A percentile compares a stretch with the other conserved stretches of the same genome.
Conservation (phyloP, 345 rosid species). For the Linum usitatissimum region DNA sequence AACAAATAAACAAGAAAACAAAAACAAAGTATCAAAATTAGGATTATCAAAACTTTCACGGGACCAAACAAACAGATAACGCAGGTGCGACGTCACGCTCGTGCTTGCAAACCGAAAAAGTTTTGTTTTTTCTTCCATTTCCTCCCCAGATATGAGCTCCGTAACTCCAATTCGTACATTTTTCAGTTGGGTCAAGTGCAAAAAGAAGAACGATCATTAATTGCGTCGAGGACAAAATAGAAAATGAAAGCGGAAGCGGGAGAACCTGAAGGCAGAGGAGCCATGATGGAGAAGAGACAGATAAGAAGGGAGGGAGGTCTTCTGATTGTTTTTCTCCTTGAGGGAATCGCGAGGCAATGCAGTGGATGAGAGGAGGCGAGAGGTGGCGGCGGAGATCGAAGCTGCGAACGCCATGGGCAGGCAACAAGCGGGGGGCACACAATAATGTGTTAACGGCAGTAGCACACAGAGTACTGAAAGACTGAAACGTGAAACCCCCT, state of each 20-base stretch:
- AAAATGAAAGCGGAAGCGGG: not conserved
- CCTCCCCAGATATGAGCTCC: not conserved
- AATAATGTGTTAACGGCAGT: too few relatives aligned
- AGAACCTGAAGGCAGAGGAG: slow-evolving; percentile 18
- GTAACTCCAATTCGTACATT: not conserved
- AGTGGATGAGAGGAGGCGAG: slow-evolving; percentile 14
- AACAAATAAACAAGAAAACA: not conserved
- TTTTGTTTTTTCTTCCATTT: not conserved
- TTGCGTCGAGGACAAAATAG: not conserved
- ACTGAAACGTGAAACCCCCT: too few relatives aligned
- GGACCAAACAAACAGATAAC: slow-evolving; percentile 10
- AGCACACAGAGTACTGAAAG: too few relatives aligned
- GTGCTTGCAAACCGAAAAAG: not conserved
- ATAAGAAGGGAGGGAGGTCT: not conserved
- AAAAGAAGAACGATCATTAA: not conserved
- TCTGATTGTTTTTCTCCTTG: not conserved
- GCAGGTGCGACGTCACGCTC: not conserved
- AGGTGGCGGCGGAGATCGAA: slow-evolving; percentile 15
- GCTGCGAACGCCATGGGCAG: slow-evolving; percentile 31
- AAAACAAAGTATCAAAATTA: too few relatives aligned
- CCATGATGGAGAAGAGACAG: slow-evolving; percentile 8
- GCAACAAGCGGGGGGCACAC: too few relatives aligned
- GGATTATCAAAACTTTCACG: not conserved
- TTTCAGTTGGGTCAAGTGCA: not conserved
- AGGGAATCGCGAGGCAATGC: not conserved